Conservation (phyloP, 495 filamentous ascomycete genomes). For the Penicillium parvum region DNA sequence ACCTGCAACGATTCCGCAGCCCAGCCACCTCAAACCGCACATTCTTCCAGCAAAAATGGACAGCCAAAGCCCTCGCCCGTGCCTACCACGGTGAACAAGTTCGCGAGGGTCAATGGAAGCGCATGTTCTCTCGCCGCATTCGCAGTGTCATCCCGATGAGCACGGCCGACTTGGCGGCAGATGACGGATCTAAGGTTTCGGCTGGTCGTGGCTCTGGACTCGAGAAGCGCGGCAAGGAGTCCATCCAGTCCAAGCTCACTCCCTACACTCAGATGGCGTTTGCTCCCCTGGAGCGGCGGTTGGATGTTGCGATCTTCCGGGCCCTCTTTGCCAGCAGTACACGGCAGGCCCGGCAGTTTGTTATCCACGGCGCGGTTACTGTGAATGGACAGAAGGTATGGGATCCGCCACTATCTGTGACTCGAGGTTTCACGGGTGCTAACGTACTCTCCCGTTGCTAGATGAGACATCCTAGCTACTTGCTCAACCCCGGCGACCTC, state of each 20-base stretch:
- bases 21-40: conserved; percentile 47
- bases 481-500: conserved; percentile 95
- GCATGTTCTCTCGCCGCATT: conserved; percentile 78
- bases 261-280: conserved; percentile 94
- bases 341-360: conserved; percentile 91
- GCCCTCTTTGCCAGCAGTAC: conserved; percentile 91
- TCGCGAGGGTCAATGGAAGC: conserved; percentile 81
- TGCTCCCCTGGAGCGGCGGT: conserved; percentile 80
- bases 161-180: conserved; percentile 62
- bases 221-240: conserved; percentile 19
- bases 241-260: conserved; percentile 34
- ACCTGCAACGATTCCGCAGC: conserved; percentile 54
- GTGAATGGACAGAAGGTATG: conserved; percentile 93
- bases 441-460: conserved; percentile 29
- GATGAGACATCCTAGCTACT: conserved; percentile 92
- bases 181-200: conserved; percentile 77
- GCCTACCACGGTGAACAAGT: conserved; percentile 94
- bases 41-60: conserved; percentile 98
- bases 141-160: conserved; percentile 83
- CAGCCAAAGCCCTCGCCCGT: conserved; percentile 73
- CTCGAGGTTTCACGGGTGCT: background rate
- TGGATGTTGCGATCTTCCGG: conserved; percentile 89
- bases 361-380: conserved; percentile 85
- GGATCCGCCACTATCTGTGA: background rate
- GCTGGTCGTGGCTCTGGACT: conserved; percentile 76